Percentiles rank a stretch among this genome's conserved stretches.
Conservation (phyloP, 176 grass and related monocot genomes). For the Hyparrhenia diplandra region DNA sequence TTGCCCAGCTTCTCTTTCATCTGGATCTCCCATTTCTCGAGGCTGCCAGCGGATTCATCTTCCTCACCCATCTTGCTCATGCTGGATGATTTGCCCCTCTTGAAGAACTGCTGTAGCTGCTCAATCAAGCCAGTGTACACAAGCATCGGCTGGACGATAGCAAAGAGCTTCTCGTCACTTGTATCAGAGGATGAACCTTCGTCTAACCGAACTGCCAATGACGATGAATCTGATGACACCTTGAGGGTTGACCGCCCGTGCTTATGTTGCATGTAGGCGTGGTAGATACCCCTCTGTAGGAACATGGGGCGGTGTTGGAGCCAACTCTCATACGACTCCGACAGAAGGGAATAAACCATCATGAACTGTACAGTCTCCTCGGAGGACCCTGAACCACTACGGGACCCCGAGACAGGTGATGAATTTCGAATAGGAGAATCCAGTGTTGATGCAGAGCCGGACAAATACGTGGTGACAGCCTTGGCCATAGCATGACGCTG, state of each 20-base stretch:
- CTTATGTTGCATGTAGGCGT: conserved; percentile 92
- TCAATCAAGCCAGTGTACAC: conserved; percentile 91
- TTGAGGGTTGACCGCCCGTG: conserved; percentile 52
- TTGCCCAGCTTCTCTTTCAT: conserved; percentile 93
- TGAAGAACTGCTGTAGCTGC: conserved; percentile 87
- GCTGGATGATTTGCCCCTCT: conserved; percentile 51
- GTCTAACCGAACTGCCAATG: conserved; percentile 23
- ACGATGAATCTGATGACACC: conserved; percentile 33
- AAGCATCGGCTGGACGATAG: conserved; percentile 75
- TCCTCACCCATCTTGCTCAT: neutral
- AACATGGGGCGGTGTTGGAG: conserved; percentile 68
- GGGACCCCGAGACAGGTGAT: conserved; percentile 42
- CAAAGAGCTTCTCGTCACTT: conserved; percentile 57
- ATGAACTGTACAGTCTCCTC: conserved; percentile 97
- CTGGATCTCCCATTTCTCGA: conserved; percentile 67
- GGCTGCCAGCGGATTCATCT: conserved; percentile 12
- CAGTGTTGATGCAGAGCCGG: conserved; percentile 29
- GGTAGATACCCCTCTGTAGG: conserved; percentile 84
- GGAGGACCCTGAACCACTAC: conserved; percentile 37
- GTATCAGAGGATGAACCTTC: conserved; percentile 65
- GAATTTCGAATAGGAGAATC: conserved; percentile 36
- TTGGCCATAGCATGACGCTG: conserved; percentile 72
- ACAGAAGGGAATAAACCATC: conserved; percentile 94
- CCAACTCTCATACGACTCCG: conserved; percentile 93
- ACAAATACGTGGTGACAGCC: conserved; percentile 56